Base-by-base conservation (phyloP, 352 stramenopile genomes). In the Pythium angustatum region DNA sequence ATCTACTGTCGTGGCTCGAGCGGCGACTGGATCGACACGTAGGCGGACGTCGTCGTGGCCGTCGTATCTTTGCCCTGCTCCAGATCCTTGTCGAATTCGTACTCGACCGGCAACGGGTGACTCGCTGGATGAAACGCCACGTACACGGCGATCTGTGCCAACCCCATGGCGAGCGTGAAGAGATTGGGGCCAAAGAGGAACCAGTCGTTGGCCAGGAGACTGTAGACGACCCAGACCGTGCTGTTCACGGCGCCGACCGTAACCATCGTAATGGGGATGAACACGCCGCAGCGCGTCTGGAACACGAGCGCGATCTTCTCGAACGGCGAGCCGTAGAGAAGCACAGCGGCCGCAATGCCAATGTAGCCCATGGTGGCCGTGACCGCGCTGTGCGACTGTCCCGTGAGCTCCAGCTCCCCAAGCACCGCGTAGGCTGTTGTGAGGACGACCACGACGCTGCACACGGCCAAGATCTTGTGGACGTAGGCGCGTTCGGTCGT, bases 241-340 rank as follows among this genome's bases (percentile, higher is more conserved):
- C 78, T 85, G 69, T 80, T 86, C 58, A 77, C 68, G 19, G 66
- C 71, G 22, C 71, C 75, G 12, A 75, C 75, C 36, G 73, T 54
- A 22, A 86, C 76, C 71, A 88, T 79, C 61, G 76, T 57, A 38
- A 86, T 85, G 6, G 79, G 77, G 31, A 88, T 78, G 69, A 81
- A 79, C 26, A 84, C 70, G 0, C 71, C 76, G 8, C 69, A 81
- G 27, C 77, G 77, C 60, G 71, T 73, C 63, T 69, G 74, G 50
- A 85, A 21, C 24, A 88, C 79, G n/a, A 82, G 65, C 17, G 47
- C 59, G 56, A 87, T 71, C 51, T 81, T 84, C 44, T 83, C 73
- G 49, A 88, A 88, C 10, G 79, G 79, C 31, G 77, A 88, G 30
- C 53, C 68, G 68, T 83, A 86, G 19, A 88, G 5, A 61, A 79